Conservation (phyloP, 768 basidiomycete genomes). For the Peribolospora baueri region DNA sequence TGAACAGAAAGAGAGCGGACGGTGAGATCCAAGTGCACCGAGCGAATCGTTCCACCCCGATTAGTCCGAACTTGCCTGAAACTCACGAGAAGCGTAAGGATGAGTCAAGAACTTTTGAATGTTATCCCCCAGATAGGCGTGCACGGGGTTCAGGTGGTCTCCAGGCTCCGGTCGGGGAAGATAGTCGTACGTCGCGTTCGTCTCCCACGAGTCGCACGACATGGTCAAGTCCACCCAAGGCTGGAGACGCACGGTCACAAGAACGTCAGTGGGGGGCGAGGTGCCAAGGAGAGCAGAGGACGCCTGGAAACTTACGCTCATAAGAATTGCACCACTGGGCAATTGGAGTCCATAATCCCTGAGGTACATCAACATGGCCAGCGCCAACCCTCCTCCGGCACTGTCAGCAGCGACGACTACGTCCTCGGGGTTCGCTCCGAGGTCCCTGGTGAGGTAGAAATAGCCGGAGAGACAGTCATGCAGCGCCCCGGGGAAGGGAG, state of each 20-base stretch:
- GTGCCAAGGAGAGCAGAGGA: no score
- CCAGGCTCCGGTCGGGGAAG: slow-evolving; percentile 41
- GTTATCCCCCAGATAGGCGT: slow-evolving; percentile 54
- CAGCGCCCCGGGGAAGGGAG: slow-evolving; percentile 68
- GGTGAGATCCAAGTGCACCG: slow-evolving; percentile 68
- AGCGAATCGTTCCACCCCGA: slow-evolving; percentile 55
- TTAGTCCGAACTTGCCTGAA: slow-evolving; percentile 21
- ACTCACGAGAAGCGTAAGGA: slow-evolving; percentile 82
- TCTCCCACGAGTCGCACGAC: slow-evolving; percentile 96
- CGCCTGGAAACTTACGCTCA: slow-evolving; percentile 19
- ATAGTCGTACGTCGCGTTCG: slow-evolving; percentile 58
- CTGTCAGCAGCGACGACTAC: slow-evolving; percentile 72
- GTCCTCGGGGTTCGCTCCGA: slow-evolving; percentile 74
- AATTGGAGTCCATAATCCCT: slow-evolving; percentile 69
- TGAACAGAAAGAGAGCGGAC: slow-evolving; percentile 37
- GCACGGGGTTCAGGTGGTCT: slow-evolving; percentile 77
- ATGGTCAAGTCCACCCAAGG: slow-evolving; percentile 49
- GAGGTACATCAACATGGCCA: slow-evolving; percentile 77
- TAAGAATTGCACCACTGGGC: slow-evolving; percentile 61
- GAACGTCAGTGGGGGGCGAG: no score
- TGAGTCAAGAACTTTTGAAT: slow-evolving; percentile 58
- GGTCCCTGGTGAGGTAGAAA: slow-evolving; percentile 59
- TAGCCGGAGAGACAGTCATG: slow-evolving; percentile 71
- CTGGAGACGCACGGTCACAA: slow-evolving; percentile 28
- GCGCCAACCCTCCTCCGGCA: slow-evolving; percentile 67